These are phyloP conservation scores for Diphasiastrum complanatum DNA, from an alignment of 83 land plant genomes.

Conservation along the genomic window DNA sequence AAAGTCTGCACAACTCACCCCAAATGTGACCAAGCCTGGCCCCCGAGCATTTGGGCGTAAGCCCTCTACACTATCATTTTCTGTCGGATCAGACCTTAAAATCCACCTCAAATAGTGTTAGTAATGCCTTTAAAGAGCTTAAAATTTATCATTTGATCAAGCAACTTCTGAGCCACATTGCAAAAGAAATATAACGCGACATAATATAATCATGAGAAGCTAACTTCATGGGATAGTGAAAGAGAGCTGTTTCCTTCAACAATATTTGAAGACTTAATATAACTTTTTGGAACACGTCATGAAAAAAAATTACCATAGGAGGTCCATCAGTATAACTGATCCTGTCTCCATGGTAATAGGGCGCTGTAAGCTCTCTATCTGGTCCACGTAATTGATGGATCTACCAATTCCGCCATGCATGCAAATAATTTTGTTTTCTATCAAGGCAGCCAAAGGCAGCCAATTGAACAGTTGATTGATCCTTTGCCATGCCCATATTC, in stretches of 20 bases:
- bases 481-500: constrained; percentile 39
- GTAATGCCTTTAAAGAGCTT: not conserved
- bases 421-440: constrained; percentile 36
- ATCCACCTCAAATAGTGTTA: not conserved
- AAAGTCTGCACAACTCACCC: constrained; percentile 18
- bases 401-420: constrained; percentile 48
- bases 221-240: no score
- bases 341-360: constrained; percentile 41
- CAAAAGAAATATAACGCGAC: not conserved
- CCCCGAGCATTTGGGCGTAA: constrained; percentile 41
- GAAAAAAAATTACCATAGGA: constrained; percentile 24
- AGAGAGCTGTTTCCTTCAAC: no score
- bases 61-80: constrained; percentile 42
- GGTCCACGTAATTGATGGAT: constrained; percentile 36
- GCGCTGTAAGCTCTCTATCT: constrained; percentile 35
- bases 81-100: constrained; percentile 37
- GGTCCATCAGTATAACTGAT: constrained; percentile 39
- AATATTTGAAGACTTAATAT: not conserved
- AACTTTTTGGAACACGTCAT: not conserved
- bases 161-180: not conserved
- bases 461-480: constrained; percentile 37
- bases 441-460: constrained; percentile 37
- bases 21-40: constrained; percentile 37
- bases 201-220: no score
- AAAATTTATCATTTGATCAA: not conserved